Evolutionary conservation across 192 early-diverging fungal species (phyloP).

Genomic region (Coemansia javaensis): DNA sequence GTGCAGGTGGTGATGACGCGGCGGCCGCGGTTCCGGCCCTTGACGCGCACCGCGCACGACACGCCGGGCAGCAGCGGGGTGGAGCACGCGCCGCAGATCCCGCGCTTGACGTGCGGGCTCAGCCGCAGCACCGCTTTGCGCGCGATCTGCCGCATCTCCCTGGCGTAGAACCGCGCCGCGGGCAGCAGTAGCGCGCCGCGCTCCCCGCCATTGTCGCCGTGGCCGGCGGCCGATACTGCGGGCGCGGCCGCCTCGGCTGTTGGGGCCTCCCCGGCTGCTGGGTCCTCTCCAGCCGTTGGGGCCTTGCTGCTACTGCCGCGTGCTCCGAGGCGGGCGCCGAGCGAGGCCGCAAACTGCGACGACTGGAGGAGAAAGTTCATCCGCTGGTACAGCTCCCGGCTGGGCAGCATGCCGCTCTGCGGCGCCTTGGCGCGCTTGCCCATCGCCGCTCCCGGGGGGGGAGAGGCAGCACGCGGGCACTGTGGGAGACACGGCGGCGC

Average conservation of each 20-base stretch:
- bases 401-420: conserved; percentile 20
- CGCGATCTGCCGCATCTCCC: conserved; percentile 40
- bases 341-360: conserved; percentile 21
- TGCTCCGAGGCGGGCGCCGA: neutral
- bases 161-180: conserved; percentile 30
- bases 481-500: too few species aligned
- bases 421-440: neutral
- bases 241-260: too few species aligned
- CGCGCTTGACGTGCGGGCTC: conserved; percentile 41
- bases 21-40: conserved; percentile 11
- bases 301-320: conserved; percentile 1
- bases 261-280: neutral
- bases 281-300: neutral
- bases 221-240: too few species aligned
- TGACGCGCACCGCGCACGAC: conserved; percentile 28
- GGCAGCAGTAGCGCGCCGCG: conserved; percentile 12
- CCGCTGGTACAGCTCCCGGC: conserved; percentile 39
- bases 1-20: conserved; percentile 34
- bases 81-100: conserved; percentile 26
- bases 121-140: conserved; percentile 42
- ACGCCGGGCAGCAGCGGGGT: conserved; percentile 31
- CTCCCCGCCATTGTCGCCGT: neutral
- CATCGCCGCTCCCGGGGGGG: too few species aligned
- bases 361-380: conserved; percentile 49
- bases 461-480: too few species aligned